Conservation (phyloP, 2,329 filamentous ascomycete genomes). For the Venturia oleaginea region DNA sequence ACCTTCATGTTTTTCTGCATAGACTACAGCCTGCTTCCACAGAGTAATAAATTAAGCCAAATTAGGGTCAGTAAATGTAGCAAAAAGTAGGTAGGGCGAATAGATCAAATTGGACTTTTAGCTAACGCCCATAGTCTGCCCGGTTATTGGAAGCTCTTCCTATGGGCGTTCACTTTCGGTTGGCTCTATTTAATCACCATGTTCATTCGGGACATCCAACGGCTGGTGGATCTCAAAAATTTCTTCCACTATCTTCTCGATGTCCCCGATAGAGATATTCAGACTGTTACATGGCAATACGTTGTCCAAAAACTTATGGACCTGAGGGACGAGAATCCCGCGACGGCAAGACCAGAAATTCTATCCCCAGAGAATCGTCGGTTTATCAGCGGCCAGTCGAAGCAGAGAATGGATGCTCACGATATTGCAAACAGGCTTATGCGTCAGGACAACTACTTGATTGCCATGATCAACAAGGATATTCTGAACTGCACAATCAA, state of each 20-base stretch:
- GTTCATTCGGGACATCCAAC: slow-evolving; percentile 62
- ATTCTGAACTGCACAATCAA: slow-evolving; percentile 79
- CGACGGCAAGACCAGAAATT: slow-evolving; percentile 51
- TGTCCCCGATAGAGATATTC: slow-evolving; percentile 78
- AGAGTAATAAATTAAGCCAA: slow-evolving; percentile 51
- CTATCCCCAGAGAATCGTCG: slow-evolving; percentile 50
- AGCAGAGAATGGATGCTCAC: slow-evolving; percentile 89
- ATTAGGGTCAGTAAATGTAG: slow-evolving; percentile 69
- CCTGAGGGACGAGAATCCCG: slow-evolving; percentile 76
- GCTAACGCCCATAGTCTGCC: slow-evolving; percentile 51
- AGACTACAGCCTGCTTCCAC: slow-evolving; percentile 64
- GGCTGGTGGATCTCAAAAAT: slow-evolving; percentile 68
- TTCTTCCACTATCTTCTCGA: slow-evolving; percentile 78
- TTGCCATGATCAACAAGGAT: slow-evolving; percentile 96
- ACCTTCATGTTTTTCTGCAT: slow-evolving; percentile 82
- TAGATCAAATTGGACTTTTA: neutral
- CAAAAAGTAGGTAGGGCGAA: slow-evolving; percentile 23
- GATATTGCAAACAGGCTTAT: slow-evolving; percentile 96
- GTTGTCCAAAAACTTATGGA: slow-evolving; percentile 79
- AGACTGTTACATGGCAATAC: slow-evolving; percentile 90
- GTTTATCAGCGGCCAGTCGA: slow-evolving; percentile 72
- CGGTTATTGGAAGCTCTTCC: slow-evolving; percentile 62
- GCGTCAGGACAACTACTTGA: slow-evolving; percentile 94
- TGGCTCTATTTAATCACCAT: slow-evolving; percentile 74
- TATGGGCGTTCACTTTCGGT: slow-evolving; percentile 80